These are phyloP conservation scores for Cruciata laevipes DNA, from an alignment of 257 asterid species.

Conservation along the genomic window DNA sequence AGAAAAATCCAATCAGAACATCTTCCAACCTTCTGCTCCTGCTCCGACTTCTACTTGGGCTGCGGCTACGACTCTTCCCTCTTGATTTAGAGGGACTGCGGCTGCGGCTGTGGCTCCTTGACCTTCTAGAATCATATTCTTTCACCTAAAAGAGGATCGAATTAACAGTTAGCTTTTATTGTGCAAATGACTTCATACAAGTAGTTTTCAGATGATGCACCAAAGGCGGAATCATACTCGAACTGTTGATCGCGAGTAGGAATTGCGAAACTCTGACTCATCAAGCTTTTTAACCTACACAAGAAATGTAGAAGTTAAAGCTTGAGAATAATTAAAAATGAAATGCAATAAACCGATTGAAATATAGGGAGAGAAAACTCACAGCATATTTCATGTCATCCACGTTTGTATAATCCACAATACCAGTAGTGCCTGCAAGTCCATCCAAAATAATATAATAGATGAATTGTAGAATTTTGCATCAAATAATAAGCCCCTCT, in stretches of 20 bases:
- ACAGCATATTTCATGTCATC: conserved; percentile 97
- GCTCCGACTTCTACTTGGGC: conserved; percentile 66
- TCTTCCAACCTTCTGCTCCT: conserved; percentile 63
- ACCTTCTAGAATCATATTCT: conserved; percentile 70
- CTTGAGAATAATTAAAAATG: not conserved
- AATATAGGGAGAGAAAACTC: conserved; percentile 17
- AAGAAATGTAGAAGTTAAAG: conserved; percentile 9
- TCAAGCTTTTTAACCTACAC: conserved; percentile 85
- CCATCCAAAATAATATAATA: conserved; percentile 1
- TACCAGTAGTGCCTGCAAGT: conserved; percentile 78
- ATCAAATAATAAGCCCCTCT: not conserved
- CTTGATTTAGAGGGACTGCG: conserved; percentile 69
- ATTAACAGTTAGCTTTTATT: not conserved
- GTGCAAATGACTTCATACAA: not conserved
- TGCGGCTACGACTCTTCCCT: conserved; percentile 68
- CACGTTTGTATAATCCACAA: conserved; percentile 73
- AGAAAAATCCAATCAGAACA: conserved; percentile 8
- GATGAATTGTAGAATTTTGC: not conserved
- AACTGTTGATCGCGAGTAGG: conserved; percentile 71
- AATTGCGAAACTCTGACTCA: conserved; percentile 88
- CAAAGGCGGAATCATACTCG: conserved; percentile 40
- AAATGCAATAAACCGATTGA: not conserved
- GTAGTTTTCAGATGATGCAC: not conserved
- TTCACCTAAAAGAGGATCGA: conserved; percentile 51
- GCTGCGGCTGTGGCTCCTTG: conserved; percentile 76